phyloP scores from a whole-genome alignment of 768 basidiomycete species.

The Suillus tomentosus region DNA sequence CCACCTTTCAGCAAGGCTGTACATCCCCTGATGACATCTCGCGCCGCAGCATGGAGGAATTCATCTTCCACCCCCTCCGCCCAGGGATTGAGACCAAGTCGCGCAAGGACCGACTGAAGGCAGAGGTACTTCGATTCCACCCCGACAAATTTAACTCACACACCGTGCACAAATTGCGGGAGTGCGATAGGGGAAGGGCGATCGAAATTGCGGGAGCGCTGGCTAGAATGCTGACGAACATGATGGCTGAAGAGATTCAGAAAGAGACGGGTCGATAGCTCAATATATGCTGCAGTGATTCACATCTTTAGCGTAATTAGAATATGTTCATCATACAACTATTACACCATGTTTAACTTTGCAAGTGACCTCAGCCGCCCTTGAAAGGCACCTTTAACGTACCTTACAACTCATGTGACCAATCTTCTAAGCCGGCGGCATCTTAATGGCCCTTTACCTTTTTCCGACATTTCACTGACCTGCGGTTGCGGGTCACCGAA shows the following conservation, averaged over 20 bases:
- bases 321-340: not conserved
- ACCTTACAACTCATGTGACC: not conserved
- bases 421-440: not conserved
- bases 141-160: conserved; percentile 52
- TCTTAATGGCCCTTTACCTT: too few relatives aligned
- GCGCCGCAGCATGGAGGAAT: conserved; percentile 34
- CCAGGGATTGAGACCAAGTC: conserved; percentile 33
- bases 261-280: not conserved
- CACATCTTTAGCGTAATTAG: not conserved
- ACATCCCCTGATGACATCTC: conserved; percentile 37
- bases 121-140: conserved; percentile 56
- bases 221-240: conserved; percentile 42
- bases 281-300: not conserved
- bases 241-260: conserved; percentile 27
- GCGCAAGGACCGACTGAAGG: conserved; percentile 37
- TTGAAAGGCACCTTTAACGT: not conserved
- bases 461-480: too few relatives aligned
- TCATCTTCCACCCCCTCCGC: conserved; percentile 42
- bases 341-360: not conserved
- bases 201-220: conserved; percentile 41
- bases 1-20: conserved; percentile 31
- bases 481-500: too few relatives aligned
- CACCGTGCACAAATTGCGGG: conserved; percentile 37
- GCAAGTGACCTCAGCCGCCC: not conserved
- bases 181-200: conserved; percentile 35